A percentile compares a stretch with the other conserved stretches of the same genome.
Evolutionary conservation across 176 grass and related monocot genomes (phyloP).

Genomic region (Paspalum vaginatum): DNA sequence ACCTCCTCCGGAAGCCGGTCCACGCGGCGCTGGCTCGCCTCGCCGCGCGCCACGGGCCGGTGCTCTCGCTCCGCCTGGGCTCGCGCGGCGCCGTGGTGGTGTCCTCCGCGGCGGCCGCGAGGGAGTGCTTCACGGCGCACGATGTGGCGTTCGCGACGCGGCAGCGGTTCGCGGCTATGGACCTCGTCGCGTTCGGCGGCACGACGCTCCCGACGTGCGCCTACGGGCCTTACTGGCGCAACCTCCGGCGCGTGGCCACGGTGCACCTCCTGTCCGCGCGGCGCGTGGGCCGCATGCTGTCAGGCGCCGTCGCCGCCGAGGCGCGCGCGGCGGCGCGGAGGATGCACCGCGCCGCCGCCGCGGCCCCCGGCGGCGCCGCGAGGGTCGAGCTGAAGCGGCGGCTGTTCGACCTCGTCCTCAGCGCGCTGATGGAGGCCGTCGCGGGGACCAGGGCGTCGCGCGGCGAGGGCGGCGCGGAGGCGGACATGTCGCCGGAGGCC

Average conservation of each 20-base stretch:
- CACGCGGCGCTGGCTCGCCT: slow-evolving; percentile 43
- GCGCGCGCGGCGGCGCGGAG: slow-evolving; percentile 26
- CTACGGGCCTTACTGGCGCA: slow-evolving; percentile 59
- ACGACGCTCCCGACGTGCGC: slow-evolving; percentile 24
- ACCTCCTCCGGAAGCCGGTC: slow-evolving; percentile 51
- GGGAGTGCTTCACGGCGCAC: slow-evolving; percentile 64
- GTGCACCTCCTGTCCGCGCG: slow-evolving; percentile 55
- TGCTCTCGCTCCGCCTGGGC: slow-evolving; percentile 51
- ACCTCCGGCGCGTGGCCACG: slow-evolving; percentile 51
- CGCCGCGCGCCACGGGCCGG: slow-evolving; percentile 39
- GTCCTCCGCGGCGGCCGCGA: slow-evolving; percentile 31
- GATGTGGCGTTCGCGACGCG: slow-evolving; percentile 64
- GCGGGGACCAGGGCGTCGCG: slow-evolving; percentile 29
- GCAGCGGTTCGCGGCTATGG: slow-evolving; percentile 39
- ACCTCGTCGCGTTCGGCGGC: slow-evolving; percentile 37
- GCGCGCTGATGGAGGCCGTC: slow-evolving; percentile 56
- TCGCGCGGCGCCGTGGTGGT: slow-evolving; percentile 50
- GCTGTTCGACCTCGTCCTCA: slow-evolving; percentile 53
- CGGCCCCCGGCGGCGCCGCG: not conserved
- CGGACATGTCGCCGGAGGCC: slow-evolving; percentile 36
- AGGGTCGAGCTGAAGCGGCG: slow-evolving; percentile 55
- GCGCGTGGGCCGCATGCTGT: slow-evolving; percentile 32
- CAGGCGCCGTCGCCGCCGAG: slow-evolving; percentile 23
- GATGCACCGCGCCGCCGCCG: slow-evolving; percentile 20
- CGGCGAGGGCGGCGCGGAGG: slow-evolving; percentile 4